phyloP scores from a whole-genome alignment of 768 basidiomycete species.

The Lactifluus hygrophoroides region DNA sequence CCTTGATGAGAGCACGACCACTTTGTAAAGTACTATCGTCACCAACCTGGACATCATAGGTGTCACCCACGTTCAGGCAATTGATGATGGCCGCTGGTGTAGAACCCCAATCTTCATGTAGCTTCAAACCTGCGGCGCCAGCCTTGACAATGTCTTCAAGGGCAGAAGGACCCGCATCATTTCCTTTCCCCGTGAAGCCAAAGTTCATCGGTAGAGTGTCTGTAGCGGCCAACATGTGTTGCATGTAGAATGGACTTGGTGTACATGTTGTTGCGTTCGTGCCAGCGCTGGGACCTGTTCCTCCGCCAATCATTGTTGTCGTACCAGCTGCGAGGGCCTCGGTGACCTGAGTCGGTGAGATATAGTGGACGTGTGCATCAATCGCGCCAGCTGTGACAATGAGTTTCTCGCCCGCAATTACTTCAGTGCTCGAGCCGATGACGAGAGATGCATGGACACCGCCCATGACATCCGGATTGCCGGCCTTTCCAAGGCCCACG shows the following conservation, averaged over 20 bases:
- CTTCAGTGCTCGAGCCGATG: slow-evolving; percentile 89
- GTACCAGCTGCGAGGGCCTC: slow-evolving; percentile 80
- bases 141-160: slow-evolving; percentile 76
- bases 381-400: slow-evolving; percentile 91
- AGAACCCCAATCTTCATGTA: slow-evolving; percentile 97
- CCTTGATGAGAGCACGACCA: neutral
- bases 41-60: slow-evolving; percentile 87
- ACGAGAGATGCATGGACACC: slow-evolving; percentile 62
- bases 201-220: slow-evolving; percentile 89
- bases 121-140: slow-evolving; percentile 83
- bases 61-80: slow-evolving; percentile 73
- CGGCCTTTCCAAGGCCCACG: slow-evolving; percentile 89
- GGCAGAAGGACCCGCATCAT: slow-evolving; percentile 69
- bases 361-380: slow-evolving; percentile 91
- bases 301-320: slow-evolving; percentile 93
- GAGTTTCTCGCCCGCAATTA: slow-evolving; percentile 90
- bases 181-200: slow-evolving; percentile 93
- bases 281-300: slow-evolving; percentile 87
- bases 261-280: slow-evolving; percentile 95
- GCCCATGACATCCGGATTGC: slow-evolving; percentile 91
- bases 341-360: slow-evolving; percentile 85
- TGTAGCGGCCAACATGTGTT: slow-evolving; percentile 85
- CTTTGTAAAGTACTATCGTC: neutral
- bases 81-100: slow-evolving; percentile 77
- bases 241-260: slow-evolving; percentile 81